Evolutionary conservation across 2,329 filamentous ascomycete species (phyloP).

Genomic region (Sporothrix protearum): DNA sequence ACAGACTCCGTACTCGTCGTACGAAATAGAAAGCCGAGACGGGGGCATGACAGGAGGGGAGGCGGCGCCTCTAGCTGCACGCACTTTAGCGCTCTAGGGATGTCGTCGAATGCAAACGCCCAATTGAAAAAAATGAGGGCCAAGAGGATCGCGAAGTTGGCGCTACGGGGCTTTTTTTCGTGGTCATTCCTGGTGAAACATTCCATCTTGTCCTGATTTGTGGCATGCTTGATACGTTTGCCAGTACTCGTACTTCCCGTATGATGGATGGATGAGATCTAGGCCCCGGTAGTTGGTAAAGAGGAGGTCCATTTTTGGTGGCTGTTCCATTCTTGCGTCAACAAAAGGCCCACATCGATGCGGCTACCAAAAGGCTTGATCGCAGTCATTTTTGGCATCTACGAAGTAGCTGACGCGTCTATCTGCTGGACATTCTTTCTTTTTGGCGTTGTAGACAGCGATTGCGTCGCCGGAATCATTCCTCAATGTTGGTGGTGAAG

Average conservation of each 20-base stretch:
- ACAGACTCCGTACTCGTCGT: not conserved
- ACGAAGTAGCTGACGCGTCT: not conserved
- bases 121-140: not conserved
- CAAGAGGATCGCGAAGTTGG: not conserved
- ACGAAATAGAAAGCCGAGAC: not conserved
- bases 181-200: not conserved
- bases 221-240: not conserved
- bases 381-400: not conserved
- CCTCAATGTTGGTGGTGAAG: not conserved
- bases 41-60: not conserved
- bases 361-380: not conserved
- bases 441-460: not conserved
- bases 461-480: not conserved
- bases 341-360: not conserved
- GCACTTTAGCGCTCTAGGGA: not conserved
- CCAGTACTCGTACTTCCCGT: not conserved
- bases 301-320: not conserved
- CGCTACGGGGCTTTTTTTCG: not conserved
- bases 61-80: not conserved
- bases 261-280: not conserved
- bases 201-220: not conserved
- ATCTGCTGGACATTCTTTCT: not conserved
- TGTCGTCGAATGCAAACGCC: not conserved
- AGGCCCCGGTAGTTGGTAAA: not conserved
- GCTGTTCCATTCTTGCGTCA: not conserved